phyloP scores from a whole-genome alignment of 352 stramenopile genomes.

The Phytophthora sojae region DNA sequence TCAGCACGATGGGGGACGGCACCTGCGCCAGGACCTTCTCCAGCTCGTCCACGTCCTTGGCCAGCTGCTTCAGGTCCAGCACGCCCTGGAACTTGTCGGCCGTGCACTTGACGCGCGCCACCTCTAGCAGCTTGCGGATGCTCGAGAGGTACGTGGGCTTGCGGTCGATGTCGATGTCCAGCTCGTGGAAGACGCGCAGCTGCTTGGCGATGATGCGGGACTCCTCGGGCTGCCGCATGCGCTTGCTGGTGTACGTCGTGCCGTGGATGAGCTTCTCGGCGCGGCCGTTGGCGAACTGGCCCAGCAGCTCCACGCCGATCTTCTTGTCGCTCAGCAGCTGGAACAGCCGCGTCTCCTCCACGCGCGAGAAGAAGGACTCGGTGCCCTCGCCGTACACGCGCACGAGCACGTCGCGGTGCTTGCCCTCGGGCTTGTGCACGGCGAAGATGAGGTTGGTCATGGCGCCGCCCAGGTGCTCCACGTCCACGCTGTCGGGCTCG shows the following conservation, averaged over 20 bases:
- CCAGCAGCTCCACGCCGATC: constrained; percentile 79
- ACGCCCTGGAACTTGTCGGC: constrained; percentile 50
- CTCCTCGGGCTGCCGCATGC: constrained; percentile 70
- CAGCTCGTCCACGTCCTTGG: constrained; percentile 59
- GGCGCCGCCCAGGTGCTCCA: constrained; percentile 75
- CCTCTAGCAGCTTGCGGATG: constrained; percentile 62
- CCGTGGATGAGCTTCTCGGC: constrained; percentile 83
- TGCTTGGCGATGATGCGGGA: constrained; percentile 66
- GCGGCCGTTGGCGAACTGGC: constrained; percentile 82
- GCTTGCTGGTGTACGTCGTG: constrained; percentile 64
- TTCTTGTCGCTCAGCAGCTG: constrained; percentile 73
- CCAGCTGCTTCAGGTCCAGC: constrained; percentile 61
- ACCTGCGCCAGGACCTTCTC: constrained; percentile 62
- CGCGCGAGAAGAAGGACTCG: constrained; percentile 82
- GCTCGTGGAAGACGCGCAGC: constrained; percentile 73
- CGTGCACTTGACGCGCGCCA: constrained; percentile 66
- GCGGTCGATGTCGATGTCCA: constrained; percentile 74
- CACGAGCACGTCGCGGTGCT: constrained; percentile 75
- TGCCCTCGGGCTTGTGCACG: constrained; percentile 69
- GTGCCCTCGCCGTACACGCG: constrained; percentile 86
- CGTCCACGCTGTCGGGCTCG: constrained; percentile 61
- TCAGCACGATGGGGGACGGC: constrained; percentile 82
- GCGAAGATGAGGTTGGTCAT: constrained; percentile 91
- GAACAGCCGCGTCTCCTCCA: constrained; percentile 82
- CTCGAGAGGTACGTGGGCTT: constrained; percentile 63